Percentiles rank a stretch among this genome's conserved stretches.
These are phyloP conservation scores for Tetradesmus lagerheimii DNA, from an alignment of 139 green algal species.

Conservation along the genomic window DNA sequence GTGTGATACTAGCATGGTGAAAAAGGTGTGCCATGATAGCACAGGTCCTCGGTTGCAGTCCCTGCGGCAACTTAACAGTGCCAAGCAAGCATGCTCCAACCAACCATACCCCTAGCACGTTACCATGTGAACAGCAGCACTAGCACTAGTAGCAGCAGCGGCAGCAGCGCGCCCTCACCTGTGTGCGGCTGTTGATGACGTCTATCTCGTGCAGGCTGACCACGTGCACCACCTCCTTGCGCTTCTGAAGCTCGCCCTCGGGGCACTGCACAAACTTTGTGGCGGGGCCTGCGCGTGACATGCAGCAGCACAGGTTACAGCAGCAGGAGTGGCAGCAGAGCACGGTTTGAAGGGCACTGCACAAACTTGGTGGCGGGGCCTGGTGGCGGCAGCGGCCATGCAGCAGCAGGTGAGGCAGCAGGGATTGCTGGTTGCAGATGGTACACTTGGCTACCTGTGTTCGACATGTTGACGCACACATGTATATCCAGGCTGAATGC, in stretches of 20 bases:
- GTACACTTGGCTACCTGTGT: too few species aligned
- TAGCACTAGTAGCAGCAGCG: not conserved
- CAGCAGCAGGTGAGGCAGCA: slow-evolving; percentile 10
- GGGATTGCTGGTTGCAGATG: too few species aligned
- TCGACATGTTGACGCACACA: too few species aligned
- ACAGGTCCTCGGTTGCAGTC: too few species aligned
- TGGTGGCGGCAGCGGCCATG: too few species aligned
- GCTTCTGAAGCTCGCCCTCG: slow-evolving; percentile 97
- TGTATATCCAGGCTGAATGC: too few species aligned
- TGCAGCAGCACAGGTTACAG: not conserved
- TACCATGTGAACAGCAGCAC: not conserved
- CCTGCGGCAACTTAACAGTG: too few species aligned
- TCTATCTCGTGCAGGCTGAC: slow-evolving; percentile 99
- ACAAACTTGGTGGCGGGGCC: slow-evolving; percentile 96
- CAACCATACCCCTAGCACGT: not conserved
- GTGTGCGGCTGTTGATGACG: slow-evolving; percentile 95
- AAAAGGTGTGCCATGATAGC: too few species aligned
- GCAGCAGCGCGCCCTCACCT: slow-evolving; percentile 53
- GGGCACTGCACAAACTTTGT: slow-evolving; percentile 99
- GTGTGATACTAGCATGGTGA: too few species aligned
- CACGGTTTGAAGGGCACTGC: slow-evolving; percentile 81
- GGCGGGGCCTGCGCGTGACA: slow-evolving; percentile 70
- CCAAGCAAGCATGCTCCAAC: too few species aligned
- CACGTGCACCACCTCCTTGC: slow-evolving; percentile 98
- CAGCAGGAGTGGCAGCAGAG: slow-evolving; percentile 9